Conservation (phyloP, 805 yeast genomes). For the Wickerhamomyces mucosus region DNA sequence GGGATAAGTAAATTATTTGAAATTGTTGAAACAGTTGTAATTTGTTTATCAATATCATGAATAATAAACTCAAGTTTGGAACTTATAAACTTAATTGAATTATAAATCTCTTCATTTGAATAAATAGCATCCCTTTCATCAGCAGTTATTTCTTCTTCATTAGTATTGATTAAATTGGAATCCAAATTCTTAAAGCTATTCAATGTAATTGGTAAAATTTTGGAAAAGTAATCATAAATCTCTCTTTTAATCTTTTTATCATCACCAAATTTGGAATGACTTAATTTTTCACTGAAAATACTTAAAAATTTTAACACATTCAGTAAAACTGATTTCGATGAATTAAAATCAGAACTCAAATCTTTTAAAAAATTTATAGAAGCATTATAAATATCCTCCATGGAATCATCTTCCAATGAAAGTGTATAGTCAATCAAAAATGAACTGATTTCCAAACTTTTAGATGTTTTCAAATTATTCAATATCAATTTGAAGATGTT, state of each 20-base stretch:
- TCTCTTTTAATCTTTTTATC: conserved; percentile 53
- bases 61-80: conserved; percentile 12
- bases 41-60: conserved; percentile 55
- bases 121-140: conserved; percentile 7
- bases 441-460: conserved; percentile 8
- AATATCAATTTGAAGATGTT: conserved; percentile 32
- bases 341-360: conserved; percentile 34
- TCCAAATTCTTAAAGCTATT: conserved; percentile 14
- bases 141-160: conserved; percentile 10
- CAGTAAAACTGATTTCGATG: conserved; percentile 42
- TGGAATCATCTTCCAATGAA: conserved; percentile 63
- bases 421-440: conserved; percentile 46
- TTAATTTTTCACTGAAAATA: conserved; percentile 44
- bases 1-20: conserved; percentile 47
- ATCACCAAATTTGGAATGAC: conserved; percentile 51
- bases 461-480: conserved; percentile 5
- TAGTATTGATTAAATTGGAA: conserved; percentile 4
- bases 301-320: conserved; percentile 43
- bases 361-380: conserved; percentile 53
- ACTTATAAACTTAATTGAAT: conserved; percentile 30
- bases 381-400: conserved; percentile 70
- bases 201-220: conserved; percentile 24
- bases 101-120: conserved; percentile 34
- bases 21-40: conserved; percentile 39
- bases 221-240: conserved; percentile 32